These are phyloP conservation scores for Lasiodiplodia citricola DNA, from an alignment of 2,329 filamentous ascomycete genomes.

Conservation along the genomic window DNA sequence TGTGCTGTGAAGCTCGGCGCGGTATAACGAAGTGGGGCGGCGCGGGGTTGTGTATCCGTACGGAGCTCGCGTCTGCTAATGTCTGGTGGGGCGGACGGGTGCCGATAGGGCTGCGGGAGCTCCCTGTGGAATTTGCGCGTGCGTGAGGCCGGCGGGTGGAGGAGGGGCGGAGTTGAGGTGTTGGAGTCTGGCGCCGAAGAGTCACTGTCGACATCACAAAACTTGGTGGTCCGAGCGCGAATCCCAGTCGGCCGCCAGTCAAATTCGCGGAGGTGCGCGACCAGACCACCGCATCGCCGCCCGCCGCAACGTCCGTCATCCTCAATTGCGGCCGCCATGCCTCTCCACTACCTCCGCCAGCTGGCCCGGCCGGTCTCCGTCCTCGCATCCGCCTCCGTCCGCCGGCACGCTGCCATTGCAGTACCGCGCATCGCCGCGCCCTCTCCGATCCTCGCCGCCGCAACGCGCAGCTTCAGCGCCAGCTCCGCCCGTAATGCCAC, in stretches of 20 bases:
- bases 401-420: not conserved
- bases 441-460: slow-evolving; percentile 19
- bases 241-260: slow-evolving; percentile 5
- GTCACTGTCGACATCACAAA: slow-evolving; percentile 21
- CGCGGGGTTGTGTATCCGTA: not conserved
- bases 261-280: slow-evolving; percentile 19
- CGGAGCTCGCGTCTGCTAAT: not conserved
- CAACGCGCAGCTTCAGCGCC: slow-evolving; percentile 46
- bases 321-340: slow-evolving; percentile 13
- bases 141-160: not conserved
- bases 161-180: not conserved
- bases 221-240: slow-evolving; percentile 17
- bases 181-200: not conserved
- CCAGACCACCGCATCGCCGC: not conserved
- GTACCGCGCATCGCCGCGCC: slow-evolving; percentile 20
- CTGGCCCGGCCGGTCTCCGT: slow-evolving; percentile 8
- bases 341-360: slow-evolving; percentile 24
- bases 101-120: not conserved
- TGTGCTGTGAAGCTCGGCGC: not conserved
- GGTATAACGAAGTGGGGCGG: slow-evolving; percentile 11
- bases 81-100: not conserved
- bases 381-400: not conserved
- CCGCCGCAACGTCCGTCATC: not conserved
- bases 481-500: slow-evolving; percentile 49
- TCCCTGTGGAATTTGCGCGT: not conserved